Evolutionary conservation across 1,284 basidiomycete species (phyloP).

Genomic region (Melampsora larici-populina): DNA sequence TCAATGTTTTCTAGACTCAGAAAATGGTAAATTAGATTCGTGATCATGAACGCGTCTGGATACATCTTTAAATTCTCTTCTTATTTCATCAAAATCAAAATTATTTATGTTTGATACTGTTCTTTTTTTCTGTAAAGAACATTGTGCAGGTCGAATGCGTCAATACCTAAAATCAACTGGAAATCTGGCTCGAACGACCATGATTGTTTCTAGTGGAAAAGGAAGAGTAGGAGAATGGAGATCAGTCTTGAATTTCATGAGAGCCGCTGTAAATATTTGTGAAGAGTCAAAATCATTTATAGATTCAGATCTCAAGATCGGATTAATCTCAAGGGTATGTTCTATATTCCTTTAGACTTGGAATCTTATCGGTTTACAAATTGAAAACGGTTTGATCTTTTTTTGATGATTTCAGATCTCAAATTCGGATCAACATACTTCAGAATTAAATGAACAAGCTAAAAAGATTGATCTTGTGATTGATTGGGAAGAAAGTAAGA

Average conservation of each 20-base stretch:
- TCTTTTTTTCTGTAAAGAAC: neutral
- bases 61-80: neutral
- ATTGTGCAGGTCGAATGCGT: slow-evolving; percentile 24
- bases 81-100: too few species aligned
- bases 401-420: neutral
- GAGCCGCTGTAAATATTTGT: neutral
- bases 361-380: neutral
- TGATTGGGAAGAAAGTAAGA: slow-evolving; percentile 40
- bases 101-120: neutral
- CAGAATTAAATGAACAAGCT: slow-evolving; percentile 15
- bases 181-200: slow-evolving; percentile 22
- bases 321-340: neutral
- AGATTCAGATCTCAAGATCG: neutral
- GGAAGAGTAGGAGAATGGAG: slow-evolving; percentile 37
- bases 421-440: neutral
- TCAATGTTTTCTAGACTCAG: slow-evolving; percentile 31
- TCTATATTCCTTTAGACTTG: neutral
- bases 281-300: neutral
- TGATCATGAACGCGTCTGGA: neutral
- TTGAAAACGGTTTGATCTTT: neutral
- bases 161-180: slow-evolving; percentile 21
- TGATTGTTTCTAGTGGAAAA: slow-evolving; percentile 40
- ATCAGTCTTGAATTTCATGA: slow-evolving; percentile 20
- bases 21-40: slow-evolving; percentile 22
- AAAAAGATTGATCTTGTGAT: slow-evolving; percentile 30